Conservation (phyloP, 371 early-diverging fungal genomes). For the Mortierella sp. region DNA sequence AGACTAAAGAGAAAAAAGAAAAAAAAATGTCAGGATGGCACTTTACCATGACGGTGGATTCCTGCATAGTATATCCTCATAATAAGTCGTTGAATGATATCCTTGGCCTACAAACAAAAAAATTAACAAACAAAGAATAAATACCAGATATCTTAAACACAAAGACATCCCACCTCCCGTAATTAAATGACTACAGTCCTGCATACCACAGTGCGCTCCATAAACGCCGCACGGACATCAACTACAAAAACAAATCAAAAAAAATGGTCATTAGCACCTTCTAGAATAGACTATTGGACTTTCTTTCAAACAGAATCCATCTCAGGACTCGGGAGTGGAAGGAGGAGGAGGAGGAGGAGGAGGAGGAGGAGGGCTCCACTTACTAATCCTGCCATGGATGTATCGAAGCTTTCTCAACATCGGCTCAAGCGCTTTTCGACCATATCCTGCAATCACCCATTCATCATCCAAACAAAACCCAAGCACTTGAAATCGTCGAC, state of each 20-base stretch:
- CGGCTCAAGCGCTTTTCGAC: constrained; percentile 21
- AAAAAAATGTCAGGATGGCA: too few species aligned
- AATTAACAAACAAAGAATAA: background rate
- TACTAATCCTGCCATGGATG: constrained; percentile 43
- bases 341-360: too few species aligned
- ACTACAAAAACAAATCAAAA: constrained; percentile 8
- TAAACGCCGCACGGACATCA: constrained; percentile 43
- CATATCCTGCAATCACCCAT: constrained; percentile 41
- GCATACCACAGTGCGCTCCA: constrained; percentile 43
- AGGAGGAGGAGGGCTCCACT: too few species aligned
- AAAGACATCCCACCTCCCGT: background rate
- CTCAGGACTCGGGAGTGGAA: too few species aligned
- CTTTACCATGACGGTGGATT: constrained; percentile 37
- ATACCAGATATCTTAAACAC: background rate
- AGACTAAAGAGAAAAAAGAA: too few species aligned
- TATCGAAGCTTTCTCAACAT: constrained; percentile 23
- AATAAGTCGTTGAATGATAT: constrained; percentile 38
- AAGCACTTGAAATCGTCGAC: constrained; percentile 26
- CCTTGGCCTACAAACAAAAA: constrained; percentile 26
- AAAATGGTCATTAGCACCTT: too few species aligned
- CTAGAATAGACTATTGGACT: too few species aligned
- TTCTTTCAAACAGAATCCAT: too few species aligned
- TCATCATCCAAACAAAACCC: constrained; percentile 51
- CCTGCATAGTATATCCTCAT: constrained; percentile 37
- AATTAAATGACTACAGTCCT: too few species aligned